Conservation (phyloP, 495 filamentous ascomycete species). For the Cladorrhinum samala region DNA sequence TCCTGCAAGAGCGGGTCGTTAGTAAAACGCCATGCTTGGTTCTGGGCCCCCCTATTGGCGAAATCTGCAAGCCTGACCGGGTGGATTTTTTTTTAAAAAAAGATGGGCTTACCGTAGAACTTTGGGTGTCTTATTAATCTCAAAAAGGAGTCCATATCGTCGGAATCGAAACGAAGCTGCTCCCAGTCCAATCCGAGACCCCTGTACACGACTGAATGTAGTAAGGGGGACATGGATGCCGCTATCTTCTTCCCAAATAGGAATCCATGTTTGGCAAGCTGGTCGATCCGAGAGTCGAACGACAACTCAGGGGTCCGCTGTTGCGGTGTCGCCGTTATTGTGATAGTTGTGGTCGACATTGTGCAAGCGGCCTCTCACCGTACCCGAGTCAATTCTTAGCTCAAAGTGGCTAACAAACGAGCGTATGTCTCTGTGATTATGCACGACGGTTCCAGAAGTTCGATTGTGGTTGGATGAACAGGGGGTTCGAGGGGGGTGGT, state of each 20-base stretch:
- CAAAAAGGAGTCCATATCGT: constrained; percentile 39
- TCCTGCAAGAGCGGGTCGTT: constrained; percentile 49
- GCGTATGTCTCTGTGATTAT: too few relatives aligned
- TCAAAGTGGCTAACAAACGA: too few relatives aligned
- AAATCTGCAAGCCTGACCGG: neutral
- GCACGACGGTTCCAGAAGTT: neutral
- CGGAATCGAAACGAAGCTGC: constrained; percentile 52
- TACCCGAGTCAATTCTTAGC: too few relatives aligned
- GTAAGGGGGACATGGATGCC: constrained; percentile 64
- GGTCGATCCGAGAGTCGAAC: constrained; percentile 18
- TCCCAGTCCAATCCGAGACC: constrained; percentile 53
- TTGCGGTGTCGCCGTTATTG: neutral
- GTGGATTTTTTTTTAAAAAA: constrained; percentile 18
- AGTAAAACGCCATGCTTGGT: constrained; percentile 38
- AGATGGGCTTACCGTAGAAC: constrained; percentile 25
- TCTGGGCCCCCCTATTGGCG: neutral
- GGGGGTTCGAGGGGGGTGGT: too few relatives aligned
- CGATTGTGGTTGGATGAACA: neutral
- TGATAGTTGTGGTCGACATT: neutral
- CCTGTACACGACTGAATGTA: constrained; percentile 61
- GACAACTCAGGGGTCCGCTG: constrained; percentile 1
- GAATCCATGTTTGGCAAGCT: constrained; percentile 44
- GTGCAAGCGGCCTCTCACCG: neutral
- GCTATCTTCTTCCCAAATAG: constrained; percentile 50
- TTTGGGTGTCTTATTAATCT: constrained; percentile 26